A percentile compares a stretch with the other conserved stretches of the same genome.
Conservation (phyloP, 768 basidiomycete species). For the Psilocybe cubensis region DNA sequence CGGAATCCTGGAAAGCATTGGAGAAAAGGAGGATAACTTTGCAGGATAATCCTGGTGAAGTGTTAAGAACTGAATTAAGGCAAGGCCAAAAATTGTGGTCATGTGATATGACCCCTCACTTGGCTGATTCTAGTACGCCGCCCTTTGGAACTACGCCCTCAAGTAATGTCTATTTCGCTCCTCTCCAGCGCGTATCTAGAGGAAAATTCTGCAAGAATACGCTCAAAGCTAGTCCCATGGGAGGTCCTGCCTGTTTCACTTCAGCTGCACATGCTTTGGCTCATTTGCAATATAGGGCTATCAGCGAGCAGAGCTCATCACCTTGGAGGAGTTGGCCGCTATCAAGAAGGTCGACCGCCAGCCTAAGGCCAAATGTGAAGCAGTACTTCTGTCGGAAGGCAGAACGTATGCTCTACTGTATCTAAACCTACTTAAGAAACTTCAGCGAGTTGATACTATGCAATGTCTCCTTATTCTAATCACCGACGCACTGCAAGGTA, state of each 20-base stretch:
- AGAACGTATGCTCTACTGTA: constrained; percentile 86
- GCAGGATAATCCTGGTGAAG: neutral
- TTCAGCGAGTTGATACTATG: constrained; percentile 85
- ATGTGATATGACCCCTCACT: constrained; percentile 18
- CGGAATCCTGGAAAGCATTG: constrained; percentile 26
- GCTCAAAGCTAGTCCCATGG: constrained; percentile 93
- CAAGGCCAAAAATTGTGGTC: constrained; percentile 19
- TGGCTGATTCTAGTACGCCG: neutral
- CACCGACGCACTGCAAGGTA: constrained; percentile 85
- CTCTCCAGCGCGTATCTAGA: constrained; percentile 86
- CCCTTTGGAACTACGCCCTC: no score
- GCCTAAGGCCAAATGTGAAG: constrained; percentile 71
- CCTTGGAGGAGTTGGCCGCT: constrained; percentile 81
- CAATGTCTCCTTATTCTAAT: constrained; percentile 86
- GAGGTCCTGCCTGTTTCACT: constrained; percentile 59
- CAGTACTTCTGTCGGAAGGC: constrained; percentile 82
- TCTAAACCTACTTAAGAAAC: constrained; percentile 83
- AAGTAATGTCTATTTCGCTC: constrained; percentile 70
- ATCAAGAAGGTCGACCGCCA: constrained; percentile 93
- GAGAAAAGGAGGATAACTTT: neutral
- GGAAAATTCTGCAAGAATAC: constrained; percentile 85
- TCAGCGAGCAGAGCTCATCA: constrained; percentile 90
- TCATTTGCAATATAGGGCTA: constrained; percentile 66
- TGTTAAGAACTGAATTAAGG: neutral
- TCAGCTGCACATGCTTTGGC: constrained; percentile 2